These are phyloP conservation scores for Adiantum capillusveneris DNA, from an alignment of 75 land plant species.

Conservation along the genomic window DNA sequence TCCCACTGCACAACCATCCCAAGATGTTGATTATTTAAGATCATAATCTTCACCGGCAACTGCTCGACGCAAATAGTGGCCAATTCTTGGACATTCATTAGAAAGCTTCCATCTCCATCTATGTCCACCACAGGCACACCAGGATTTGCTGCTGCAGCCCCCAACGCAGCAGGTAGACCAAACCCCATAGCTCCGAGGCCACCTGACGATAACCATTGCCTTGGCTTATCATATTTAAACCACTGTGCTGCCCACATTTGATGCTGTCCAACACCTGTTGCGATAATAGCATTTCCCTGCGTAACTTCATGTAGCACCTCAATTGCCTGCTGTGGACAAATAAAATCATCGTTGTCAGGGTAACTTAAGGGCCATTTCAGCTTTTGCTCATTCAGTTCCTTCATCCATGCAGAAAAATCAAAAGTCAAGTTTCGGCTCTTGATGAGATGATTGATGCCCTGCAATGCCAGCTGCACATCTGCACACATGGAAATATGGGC, in stretches of 20 bases:
- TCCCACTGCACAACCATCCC: slow-evolving; percentile 98
- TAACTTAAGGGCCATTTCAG: slow-evolving; percentile 50
- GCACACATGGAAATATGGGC: slow-evolving; percentile 85
- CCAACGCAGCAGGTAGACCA: slow-evolving; percentile 87
- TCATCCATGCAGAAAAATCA: slow-evolving; percentile 62
- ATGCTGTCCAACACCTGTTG: slow-evolving; percentile 92
- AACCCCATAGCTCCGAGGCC: slow-evolving; percentile 96
- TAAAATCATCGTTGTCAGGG: slow-evolving; percentile 59
- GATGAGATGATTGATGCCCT: slow-evolving; percentile 45
- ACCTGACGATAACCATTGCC: slow-evolving; percentile 85
- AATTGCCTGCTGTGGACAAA: slow-evolving; percentile 87
- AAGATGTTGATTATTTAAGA: slow-evolving; percentile 85
- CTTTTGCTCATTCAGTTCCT: slow-evolving; percentile 70
- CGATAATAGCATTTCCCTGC: slow-evolving; percentile 60
- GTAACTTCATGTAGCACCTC: slow-evolving; percentile 67
- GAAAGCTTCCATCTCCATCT: slow-evolving; percentile 91
- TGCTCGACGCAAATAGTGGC: slow-evolving; percentile 75
- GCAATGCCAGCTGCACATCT: slow-evolving; percentile 64
- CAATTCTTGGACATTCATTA: slow-evolving; percentile 85
- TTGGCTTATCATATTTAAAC: slow-evolving; percentile 65
- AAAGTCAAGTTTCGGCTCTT: slow-evolving; percentile 26
- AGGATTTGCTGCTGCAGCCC: slow-evolving; percentile 78
- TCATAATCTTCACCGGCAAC: slow-evolving; percentile 75
- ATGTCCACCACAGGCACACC: slow-evolving; percentile 68
- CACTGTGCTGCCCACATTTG: slow-evolving; percentile 99